Percentiles rank a stretch among this genome's conserved stretches.
Evolutionary conservation across 257 asterid genomes (phyloP).

Genomic region (Fraxinus anomala): DNA sequence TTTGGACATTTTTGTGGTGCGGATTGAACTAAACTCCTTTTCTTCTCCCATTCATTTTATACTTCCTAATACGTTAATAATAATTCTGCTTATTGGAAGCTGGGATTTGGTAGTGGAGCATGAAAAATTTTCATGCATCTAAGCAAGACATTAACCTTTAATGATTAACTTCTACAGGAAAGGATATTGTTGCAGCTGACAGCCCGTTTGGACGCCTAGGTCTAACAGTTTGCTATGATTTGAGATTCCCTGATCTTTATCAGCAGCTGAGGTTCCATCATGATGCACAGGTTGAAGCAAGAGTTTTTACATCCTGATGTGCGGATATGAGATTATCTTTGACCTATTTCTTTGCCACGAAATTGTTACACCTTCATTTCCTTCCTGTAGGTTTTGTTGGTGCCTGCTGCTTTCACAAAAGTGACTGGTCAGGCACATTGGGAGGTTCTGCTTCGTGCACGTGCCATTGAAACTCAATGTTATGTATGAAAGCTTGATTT

Average conservation of each 20-base stretch:
- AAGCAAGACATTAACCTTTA: not conserved
- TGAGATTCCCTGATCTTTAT: constrained; percentile 92
- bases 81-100: not conserved
- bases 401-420: constrained; percentile 86
- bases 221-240: constrained; percentile 86
- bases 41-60: not conserved
- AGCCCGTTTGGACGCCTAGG: constrained; percentile 87
- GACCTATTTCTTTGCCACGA: constrained; percentile 10
- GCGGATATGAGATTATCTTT: not conserved
- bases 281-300: constrained; percentile 53
- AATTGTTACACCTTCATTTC: not conserved
- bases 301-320: not conserved
- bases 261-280: constrained; percentile 83
- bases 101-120: not conserved
- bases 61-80: too few relatives aligned
- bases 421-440: constrained; percentile 93
- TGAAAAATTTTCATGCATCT: not conserved
- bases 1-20: not conserved
- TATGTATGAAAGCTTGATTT: constrained; percentile 50
- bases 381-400: constrained; percentile 61
- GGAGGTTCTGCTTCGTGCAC: constrained; percentile 93
- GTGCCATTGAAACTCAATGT: constrained; percentile 96
- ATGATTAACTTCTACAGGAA: constrained; percentile 40
- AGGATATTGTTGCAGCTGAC: constrained; percentile 64
- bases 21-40: not conserved